Evolutionary conservation across 345 rosid species (phyloP).

Genomic region (Aquilaria yunnanensis): DNA sequence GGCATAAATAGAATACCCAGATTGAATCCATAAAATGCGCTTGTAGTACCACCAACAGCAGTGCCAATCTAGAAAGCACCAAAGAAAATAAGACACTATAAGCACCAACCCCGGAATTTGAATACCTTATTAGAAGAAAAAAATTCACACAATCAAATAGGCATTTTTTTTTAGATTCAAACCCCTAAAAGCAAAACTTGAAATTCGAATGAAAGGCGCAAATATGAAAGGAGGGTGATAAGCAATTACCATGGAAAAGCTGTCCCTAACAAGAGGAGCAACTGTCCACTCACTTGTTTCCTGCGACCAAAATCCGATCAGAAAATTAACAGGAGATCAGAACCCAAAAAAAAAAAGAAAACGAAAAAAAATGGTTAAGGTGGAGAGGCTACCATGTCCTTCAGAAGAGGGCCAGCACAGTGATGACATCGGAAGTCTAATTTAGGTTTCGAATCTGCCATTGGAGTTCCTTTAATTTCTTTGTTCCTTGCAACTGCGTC

Average conservation of each 20-base stretch:
- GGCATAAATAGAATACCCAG: slow-evolving; percentile 33
- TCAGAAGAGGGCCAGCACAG: slow-evolving; percentile 89
- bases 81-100: background rate
- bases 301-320: slow-evolving; percentile 33
- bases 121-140: background rate
- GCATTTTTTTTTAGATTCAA: background rate
- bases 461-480: slow-evolving; percentile 3
- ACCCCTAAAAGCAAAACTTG: background rate
- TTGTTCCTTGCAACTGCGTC: background rate
- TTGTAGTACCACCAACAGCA: slow-evolving; percentile 79
- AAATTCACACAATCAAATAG: background rate
- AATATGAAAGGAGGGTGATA: background rate
- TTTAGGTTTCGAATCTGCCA: slow-evolving; percentile 35
- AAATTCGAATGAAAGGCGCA: background rate
- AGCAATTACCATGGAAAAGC: slow-evolving; percentile 77
- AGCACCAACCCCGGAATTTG: background rate
- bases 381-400: slow-evolving; percentile 45
- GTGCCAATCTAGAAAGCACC: slow-evolving; percentile 67
- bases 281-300: slow-evolving; percentile 86
- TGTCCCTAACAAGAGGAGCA: slow-evolving; percentile 76
- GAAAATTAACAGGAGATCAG: background rate
- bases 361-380: background rate
- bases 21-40: slow-evolving; percentile 73
- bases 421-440: slow-evolving; percentile 55
- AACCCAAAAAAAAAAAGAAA: slow-evolving; percentile 5